Conservation (phyloP, 176 grass and related monocot species). For the Aegilops speltoides region DNA sequence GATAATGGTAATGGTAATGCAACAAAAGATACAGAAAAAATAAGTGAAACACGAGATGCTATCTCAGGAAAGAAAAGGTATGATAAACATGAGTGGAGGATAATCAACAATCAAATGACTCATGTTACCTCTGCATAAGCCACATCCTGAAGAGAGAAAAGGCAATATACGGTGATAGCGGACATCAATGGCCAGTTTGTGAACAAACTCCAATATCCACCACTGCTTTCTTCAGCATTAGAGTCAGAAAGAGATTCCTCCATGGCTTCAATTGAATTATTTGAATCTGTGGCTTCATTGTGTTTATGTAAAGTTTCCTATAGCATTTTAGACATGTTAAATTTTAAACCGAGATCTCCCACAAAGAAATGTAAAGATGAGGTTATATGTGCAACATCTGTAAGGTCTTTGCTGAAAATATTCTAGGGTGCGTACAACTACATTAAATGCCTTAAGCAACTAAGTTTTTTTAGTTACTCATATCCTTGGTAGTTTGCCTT, state of each 20-base stretch:
- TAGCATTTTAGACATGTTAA: background rate
- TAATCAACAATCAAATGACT: slow-evolving; percentile 6
- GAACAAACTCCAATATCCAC: slow-evolving; percentile 54
- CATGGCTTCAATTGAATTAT: slow-evolving; percentile 42
- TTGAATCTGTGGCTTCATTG: slow-evolving; percentile 26
- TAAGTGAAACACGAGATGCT: slow-evolving; percentile 2
- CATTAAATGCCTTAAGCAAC: background rate
- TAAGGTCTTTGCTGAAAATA: background rate
- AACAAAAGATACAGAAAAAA: background rate
- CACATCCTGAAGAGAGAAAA: slow-evolving; percentile 92
- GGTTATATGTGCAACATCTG: background rate
- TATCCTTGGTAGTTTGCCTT: background rate
- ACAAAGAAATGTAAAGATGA: background rate
- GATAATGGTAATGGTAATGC: background rate
- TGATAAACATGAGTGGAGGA: background rate
- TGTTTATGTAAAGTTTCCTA: slow-evolving; percentile 96
- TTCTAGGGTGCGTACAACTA: background rate
- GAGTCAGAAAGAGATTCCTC: slow-evolving; percentile 43
- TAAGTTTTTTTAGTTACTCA: background rate
- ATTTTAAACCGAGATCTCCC: background rate
- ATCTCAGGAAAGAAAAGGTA: background rate
- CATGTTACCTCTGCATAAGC: slow-evolving; percentile 84
- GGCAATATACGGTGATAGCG: slow-evolving; percentile 71
- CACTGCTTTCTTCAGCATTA: slow-evolving; percentile 41
- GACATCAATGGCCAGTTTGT: slow-evolving; percentile 94